A percentile compares a stretch with the other conserved stretches of the same genome.
Evolutionary conservation across 2,329 filamentous ascomycete species (phyloP).

Genomic region (Aspergillus fructus): DNA sequence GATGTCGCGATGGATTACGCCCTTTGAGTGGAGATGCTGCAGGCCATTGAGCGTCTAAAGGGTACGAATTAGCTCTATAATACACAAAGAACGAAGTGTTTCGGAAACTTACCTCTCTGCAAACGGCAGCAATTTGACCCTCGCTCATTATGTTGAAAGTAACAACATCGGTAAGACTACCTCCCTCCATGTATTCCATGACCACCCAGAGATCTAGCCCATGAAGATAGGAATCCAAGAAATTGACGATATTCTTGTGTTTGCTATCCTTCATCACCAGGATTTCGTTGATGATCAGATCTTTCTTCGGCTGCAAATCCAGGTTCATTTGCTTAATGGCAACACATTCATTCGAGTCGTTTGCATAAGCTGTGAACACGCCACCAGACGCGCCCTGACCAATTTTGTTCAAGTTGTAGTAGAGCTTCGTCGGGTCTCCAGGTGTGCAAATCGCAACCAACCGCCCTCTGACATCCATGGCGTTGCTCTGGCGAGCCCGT

Average conservation of each 20-base stretch:
- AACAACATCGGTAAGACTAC: slow-evolving; percentile 94
- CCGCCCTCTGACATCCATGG: slow-evolving; percentile 76
- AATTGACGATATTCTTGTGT: slow-evolving; percentile 98
- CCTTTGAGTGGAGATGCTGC: slow-evolving; percentile 94
- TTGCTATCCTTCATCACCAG: slow-evolving; percentile 99
- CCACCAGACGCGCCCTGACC: slow-evolving; percentile 96
- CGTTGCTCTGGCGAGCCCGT: slow-evolving; percentile 74
- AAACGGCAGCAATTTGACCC: slow-evolving; percentile 93
- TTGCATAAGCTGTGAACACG: slow-evolving; percentile 88
- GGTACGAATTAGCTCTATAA: slow-evolving; percentile 17
- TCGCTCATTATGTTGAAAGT: slow-evolving; percentile 99
- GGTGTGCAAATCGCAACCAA: slow-evolving; percentile 87
- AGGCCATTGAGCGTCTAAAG: slow-evolving; percentile 75
- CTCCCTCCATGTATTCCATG: slow-evolving; percentile 99
- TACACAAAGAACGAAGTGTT: neutral
- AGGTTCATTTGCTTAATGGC: slow-evolving; percentile 99
- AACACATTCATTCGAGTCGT: slow-evolving; percentile 79
- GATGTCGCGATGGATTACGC: slow-evolving; percentile 97
- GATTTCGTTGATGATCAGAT: slow-evolving; percentile 98
- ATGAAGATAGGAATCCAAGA: slow-evolving; percentile 93
- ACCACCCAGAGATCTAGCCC: slow-evolving; percentile 94
- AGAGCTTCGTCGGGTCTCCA: slow-evolving; percentile 84
- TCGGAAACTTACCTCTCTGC: slow-evolving; percentile 65
- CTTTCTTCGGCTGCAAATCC: slow-evolving; percentile 97
- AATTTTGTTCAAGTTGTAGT: slow-evolving; percentile 87